Percentiles rank a stretch among this genome's conserved stretches.
These are phyloP conservation scores for Argentina anserina DNA, from an alignment of 306 rosid genomes.

Conservation along the genomic window DNA sequence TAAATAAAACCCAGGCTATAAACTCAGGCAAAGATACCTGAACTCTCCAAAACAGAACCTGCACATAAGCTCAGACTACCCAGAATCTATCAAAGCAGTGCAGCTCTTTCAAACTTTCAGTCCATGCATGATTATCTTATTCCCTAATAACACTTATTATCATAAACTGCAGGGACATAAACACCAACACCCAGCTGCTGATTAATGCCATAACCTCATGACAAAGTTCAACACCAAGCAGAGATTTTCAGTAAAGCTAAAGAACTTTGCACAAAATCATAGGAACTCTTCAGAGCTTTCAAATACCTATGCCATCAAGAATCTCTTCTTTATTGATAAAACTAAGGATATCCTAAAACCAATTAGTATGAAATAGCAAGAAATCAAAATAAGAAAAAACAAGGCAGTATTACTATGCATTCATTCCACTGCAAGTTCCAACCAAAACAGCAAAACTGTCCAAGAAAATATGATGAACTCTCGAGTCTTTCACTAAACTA, in stretches of 20 bases:
- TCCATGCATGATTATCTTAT: not conserved
- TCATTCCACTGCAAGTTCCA: constrained; percentile 1
- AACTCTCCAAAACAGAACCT: not conserved
- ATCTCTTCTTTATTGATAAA: constrained; percentile 1
- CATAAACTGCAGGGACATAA: not conserved
- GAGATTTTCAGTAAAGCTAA: not conserved
- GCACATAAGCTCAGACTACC: not conserved
- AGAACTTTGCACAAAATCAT: not conserved
- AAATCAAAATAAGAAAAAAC: not conserved
- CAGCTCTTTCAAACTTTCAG: not conserved
- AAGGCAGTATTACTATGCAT: not conserved
- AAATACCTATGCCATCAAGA: constrained; percentile 23
- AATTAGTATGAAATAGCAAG: not conserved
- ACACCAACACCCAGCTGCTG: not conserved
- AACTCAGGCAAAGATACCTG: not conserved
- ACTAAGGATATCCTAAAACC: not conserved
- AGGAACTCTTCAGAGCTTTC: not conserved
- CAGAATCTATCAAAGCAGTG: not conserved
- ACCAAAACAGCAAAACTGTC: constrained; percentile 5
- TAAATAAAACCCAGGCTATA: not conserved
- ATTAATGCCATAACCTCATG: no score
- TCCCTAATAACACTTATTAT: not conserved
- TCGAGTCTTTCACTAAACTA: constrained; percentile 20
- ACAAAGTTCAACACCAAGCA: not conserved
- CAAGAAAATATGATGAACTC: constrained; percentile 2